A percentile compares a stretch with the other conserved stretches of the same genome.
Conservation (phyloP, 768 basidiomycete species). For the Hemileccinum impolitum region DNA sequence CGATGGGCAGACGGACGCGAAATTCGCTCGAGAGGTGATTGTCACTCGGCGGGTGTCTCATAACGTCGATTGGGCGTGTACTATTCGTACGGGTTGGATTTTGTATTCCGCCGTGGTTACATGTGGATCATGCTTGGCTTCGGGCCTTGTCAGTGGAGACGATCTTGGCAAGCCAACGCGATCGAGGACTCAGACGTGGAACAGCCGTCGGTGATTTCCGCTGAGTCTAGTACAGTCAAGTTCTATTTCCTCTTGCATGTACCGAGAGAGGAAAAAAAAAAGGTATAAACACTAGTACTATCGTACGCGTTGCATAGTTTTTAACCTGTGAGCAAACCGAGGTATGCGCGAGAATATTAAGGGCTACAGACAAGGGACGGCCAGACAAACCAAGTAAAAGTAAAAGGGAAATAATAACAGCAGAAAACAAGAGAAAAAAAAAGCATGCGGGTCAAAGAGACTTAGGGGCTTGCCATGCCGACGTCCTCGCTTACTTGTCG, state of each 20-base stretch:
- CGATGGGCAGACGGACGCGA: conserved; percentile 14
- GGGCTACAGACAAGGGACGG: conserved; percentile 16
- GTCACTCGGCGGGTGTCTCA: no score
- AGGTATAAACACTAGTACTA: conserved; percentile 30
- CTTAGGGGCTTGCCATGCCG: conserved; percentile 31
- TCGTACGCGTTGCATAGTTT: conserved; percentile 22
- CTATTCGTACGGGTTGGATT: no score
- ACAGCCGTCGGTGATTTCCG: no score
- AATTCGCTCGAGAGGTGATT: conserved; percentile 5
- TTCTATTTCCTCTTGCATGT: conserved; percentile 8
- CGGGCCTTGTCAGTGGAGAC: no score
- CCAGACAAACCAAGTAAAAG: conserved; percentile 12
- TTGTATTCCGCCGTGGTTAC: no score
- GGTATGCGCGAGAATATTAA: conserved; percentile 29
- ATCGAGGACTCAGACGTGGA: no score
- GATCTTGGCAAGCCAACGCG: no score
- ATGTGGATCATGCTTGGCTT: no score
- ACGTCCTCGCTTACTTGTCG: conserved; percentile 31
- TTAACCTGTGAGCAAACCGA: conserved; percentile 12
- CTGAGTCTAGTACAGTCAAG: no score
- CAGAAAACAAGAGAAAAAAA: background rate
- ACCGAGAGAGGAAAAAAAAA: background rate
- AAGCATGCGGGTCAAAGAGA: background rate
- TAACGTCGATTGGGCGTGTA: no score
- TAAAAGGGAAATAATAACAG: no score